These are phyloP conservation scores for Telopea speciosissima DNA, from an alignment of 177 flowering plant genomes.

Conservation along the genomic window DNA sequence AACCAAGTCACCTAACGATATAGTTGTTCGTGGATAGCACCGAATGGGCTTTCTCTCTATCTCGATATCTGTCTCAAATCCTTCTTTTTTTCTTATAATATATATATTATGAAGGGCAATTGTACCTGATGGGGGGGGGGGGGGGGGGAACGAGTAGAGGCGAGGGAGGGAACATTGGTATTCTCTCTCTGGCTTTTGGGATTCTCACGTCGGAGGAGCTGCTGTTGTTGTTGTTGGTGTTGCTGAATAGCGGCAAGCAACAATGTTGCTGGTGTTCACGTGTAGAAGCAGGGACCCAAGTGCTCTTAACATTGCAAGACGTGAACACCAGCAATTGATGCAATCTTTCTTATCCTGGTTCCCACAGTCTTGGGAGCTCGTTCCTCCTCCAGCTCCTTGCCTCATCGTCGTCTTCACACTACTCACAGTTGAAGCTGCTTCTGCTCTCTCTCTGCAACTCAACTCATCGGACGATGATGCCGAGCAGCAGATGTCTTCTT, in stretches of 20 bases:
- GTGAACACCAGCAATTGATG: slow-evolving; percentile 67
- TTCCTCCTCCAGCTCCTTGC: slow-evolving; percentile 23
- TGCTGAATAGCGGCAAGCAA: slow-evolving; percentile 29
- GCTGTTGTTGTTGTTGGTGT: too few species aligned
- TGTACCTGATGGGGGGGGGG: slow-evolving; percentile 52
- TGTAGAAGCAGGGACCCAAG: slow-evolving; percentile 87
- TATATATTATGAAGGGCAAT: too few species aligned
- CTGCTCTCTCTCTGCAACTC: slow-evolving; percentile 7
- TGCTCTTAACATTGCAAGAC: slow-evolving; percentile 86
- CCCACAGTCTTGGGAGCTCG: slow-evolving; percentile 87
- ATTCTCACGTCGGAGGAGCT: slow-evolving; percentile 26
- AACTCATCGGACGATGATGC: slow-evolving; percentile 19
- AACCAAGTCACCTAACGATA: too few species aligned
- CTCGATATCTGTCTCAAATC: background rate
- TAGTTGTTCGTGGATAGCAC: background rate
- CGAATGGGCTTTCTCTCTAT: background rate
- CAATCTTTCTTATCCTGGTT: slow-evolving; percentile 96
- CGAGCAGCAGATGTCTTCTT: slow-evolving; percentile 11
- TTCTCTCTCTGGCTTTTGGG: slow-evolving; percentile 63
- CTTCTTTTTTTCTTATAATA: background rate
- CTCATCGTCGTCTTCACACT: slow-evolving; percentile 36
- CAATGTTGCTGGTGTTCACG: slow-evolving; percentile 77
- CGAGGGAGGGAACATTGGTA: slow-evolving; percentile 25
- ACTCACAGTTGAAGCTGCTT: background rate
- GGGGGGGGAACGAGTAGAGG: slow-evolving; percentile 32